Conservation (phyloP, 2,329 filamentous ascomycete species). For the Pyrenophora teres region DNA sequence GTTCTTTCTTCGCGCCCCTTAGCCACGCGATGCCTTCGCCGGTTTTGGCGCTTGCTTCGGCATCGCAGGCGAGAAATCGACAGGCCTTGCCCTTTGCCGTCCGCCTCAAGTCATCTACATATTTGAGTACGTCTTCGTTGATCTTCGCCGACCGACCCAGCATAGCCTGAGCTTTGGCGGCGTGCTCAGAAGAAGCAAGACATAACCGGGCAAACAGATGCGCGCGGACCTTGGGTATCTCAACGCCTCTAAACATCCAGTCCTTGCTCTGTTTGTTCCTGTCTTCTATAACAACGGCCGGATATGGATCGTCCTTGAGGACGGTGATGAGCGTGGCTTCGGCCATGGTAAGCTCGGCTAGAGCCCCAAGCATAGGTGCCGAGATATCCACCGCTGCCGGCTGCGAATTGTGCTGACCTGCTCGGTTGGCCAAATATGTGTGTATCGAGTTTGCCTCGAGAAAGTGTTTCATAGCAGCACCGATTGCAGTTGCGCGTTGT, state of each 20-base stretch:
- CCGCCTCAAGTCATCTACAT: slow-evolving; percentile 74
- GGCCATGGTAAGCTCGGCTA: slow-evolving; percentile 70
- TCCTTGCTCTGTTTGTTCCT: slow-evolving; percentile 84
- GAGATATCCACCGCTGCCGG: slow-evolving; percentile 50
- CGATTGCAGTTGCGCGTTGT: slow-evolving; percentile 71
- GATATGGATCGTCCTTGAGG: slow-evolving; percentile 92
- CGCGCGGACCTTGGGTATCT: slow-evolving; percentile 85
- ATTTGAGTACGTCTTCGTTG: slow-evolving; percentile 69
- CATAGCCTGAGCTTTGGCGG: slow-evolving; percentile 68
- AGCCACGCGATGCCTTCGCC: slow-evolving; percentile 89
- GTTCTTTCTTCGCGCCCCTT: slow-evolving; percentile 72
- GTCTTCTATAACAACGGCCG: slow-evolving; percentile 77
- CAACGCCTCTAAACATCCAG: slow-evolving; percentile 94
- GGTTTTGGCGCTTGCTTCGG: slow-evolving; percentile 78
- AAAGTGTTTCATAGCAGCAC: slow-evolving; percentile 75
- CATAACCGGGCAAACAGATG: slow-evolving; percentile 87
- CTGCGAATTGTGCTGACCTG: slow-evolving; percentile 48
- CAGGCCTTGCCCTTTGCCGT: slow-evolving; percentile 84
- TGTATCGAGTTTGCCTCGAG: slow-evolving; percentile 80
- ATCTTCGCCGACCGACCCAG: slow-evolving; percentile 55
- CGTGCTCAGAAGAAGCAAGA: slow-evolving; percentile 85
- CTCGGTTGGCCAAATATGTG: slow-evolving; percentile 67
- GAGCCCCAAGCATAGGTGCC: slow-evolving; percentile 50
- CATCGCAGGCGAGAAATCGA: slow-evolving; percentile 87
- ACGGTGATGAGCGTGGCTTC: slow-evolving; percentile 91